Percentiles rank a stretch among this genome's conserved stretches.
phyloP scores from a whole-genome alignment of 2,329 filamentous ascomycete species.

The Penicillium sclerotiorum region DNA sequence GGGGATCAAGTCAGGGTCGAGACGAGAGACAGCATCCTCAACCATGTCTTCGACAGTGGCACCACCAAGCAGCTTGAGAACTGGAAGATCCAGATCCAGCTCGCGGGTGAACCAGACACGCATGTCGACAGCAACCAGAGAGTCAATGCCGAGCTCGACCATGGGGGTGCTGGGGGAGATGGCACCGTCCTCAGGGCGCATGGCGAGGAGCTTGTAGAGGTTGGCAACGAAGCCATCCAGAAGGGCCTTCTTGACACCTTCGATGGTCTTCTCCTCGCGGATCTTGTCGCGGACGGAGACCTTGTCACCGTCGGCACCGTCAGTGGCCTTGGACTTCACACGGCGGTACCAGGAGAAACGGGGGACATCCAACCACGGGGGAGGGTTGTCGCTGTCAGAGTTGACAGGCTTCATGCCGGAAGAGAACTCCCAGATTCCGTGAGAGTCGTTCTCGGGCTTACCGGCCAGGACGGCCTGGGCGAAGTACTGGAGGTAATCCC shows the following conservation, averaged over 20 bases:
- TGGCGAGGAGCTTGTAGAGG: background rate
- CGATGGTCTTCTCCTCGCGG: background rate
- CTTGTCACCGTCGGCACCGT: background rate
- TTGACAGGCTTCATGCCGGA: background rate
- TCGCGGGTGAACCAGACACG: background rate
- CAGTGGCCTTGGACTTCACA: background rate
- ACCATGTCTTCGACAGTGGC: slow-evolving; percentile 1
- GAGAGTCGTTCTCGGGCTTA: background rate
- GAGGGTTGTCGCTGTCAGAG: background rate
- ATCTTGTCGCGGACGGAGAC: background rate
- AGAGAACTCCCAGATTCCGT: background rate
- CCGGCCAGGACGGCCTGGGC: slow-evolving; percentile 1
- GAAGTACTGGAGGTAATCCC: slow-evolving; percentile 3
- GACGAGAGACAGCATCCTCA: background rate
- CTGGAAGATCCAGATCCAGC: slow-evolving; percentile 2
- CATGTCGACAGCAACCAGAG: slow-evolving; percentile 4
- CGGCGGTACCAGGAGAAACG: slow-evolving; percentile 2
- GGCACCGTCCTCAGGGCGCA: background rate
- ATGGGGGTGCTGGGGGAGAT: background rate
- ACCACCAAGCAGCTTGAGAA: slow-evolving; percentile 1
- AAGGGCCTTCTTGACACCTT: background rate
- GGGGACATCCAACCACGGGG: slow-evolving; percentile 1
- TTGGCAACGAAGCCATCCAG: background rate
- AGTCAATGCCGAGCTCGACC: slow-evolving; percentile 1
- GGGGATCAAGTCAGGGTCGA: background rate